Evolutionary conservation across 345 rosid genomes (phyloP).

Genomic region (Aurinia saxatilis): DNA sequence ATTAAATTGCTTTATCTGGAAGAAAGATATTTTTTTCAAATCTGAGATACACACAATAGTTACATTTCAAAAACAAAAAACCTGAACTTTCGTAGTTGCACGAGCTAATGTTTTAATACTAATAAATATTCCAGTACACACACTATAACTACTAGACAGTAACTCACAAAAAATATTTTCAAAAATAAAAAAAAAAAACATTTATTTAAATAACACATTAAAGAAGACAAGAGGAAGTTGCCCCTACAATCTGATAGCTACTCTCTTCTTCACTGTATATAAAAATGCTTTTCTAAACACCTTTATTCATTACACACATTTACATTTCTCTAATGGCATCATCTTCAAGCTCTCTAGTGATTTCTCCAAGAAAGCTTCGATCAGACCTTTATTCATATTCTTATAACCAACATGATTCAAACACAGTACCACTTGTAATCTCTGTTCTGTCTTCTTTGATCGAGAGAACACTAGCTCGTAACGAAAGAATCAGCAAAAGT

Average conservation of each 20-base stretch:
- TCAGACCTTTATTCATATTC: conserved; percentile 68
- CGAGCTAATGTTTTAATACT: conserved; percentile 30
- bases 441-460: conserved; percentile 81
- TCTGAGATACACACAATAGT: too few species aligned
- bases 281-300: conserved; percentile 5
- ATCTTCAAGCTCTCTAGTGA: conserved; percentile 38
- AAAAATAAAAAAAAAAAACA: too few species aligned
- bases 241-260: conserved; percentile 18
- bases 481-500: conserved; percentile 49
- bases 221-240: conserved; percentile 26
- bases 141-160: conserved; percentile 8
- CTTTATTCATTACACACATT: background rate
- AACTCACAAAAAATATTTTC: background rate
- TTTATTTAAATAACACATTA: background rate
- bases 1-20: conserved; percentile 13
- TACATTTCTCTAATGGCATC: conserved; percentile 13
- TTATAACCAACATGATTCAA: too few species aligned
- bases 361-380: conserved; percentile 83
- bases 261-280: conserved; percentile 16
- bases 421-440: conserved; percentile 63
- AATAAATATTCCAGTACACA: conserved; percentile 20
- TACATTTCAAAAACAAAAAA: background rate
- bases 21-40: conserved; percentile 18
- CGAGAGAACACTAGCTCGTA: conserved; percentile 67
- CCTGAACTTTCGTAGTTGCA: conserved; percentile 31